Base-by-base conservation (phyloP, 2,329 filamentous ascomycete species). In the Gyromitra esculenta region DNA sequence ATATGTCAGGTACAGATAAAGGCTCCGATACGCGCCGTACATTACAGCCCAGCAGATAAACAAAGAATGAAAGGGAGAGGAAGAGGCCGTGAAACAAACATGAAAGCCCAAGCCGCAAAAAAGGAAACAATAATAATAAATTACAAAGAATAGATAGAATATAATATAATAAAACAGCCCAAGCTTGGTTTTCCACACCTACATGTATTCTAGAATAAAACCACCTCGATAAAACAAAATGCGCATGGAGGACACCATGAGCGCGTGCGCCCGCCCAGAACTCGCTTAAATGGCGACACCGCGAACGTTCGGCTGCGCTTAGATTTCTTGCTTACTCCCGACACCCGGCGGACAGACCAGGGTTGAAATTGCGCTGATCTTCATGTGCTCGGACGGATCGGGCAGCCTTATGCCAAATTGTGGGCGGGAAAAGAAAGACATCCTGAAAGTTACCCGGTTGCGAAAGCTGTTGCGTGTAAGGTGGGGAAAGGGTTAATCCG, bases 371-470 rank as follows among this genome's bases (percentile, higher is more conserved):
- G 25, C 50, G 21, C 21, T 52, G 52, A 56, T 56, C 52, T 2
- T 31, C 25, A 31, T 31, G 25, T 31, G 25, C 25, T 56, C 52
- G 52, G 7, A 15, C 43, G 11, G 43, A 45, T 50, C 45, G 45
- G 18, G n/a, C 45, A 50, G n/a, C 45, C 45, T 50, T 50, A 50
- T 21, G 45, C n/a, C 9, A 8, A 11, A 9, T 54, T 54, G 50
- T n/a, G 50, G 50, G 50, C 6, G 21, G 18, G 50, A 5, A 4
- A 25, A 5, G 13, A n/a, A 31, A 57, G 15, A 11, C 25, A 6
- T n/a, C 11, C 37, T 5, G 25, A 11, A 37, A 1, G 52, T 69
- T 69, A 59, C 65, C 52, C 65, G 65, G 65, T 13, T 48, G 18
- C n/a, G 41, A 31, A 3, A 31, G 25, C 25, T 45, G 43, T 13